Evolutionary conservation across 768 basidiomycete genomes (phyloP).

Genomic region (Dacryopinax primogenitus): DNA sequence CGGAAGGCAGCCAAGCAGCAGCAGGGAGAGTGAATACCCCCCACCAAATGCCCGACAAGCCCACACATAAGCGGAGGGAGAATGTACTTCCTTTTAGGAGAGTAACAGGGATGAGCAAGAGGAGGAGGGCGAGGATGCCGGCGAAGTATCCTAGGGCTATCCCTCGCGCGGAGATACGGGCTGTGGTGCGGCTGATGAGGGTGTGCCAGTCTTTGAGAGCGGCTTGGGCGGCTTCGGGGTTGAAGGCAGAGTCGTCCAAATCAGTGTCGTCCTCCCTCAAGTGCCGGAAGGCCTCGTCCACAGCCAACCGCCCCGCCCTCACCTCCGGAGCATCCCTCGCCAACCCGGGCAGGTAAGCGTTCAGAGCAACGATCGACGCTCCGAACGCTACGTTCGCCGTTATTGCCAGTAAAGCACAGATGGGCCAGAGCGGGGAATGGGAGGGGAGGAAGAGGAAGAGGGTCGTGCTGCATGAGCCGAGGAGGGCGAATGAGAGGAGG

Average conservation of each 20-base stretch:
- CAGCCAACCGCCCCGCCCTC: conserved; percentile 10
- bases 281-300: conserved; percentile 8
- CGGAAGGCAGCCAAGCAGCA: conserved; percentile 51
- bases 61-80: conserved; percentile 69
- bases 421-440: conserved; percentile 51
- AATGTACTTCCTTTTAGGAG: conserved; percentile 60
- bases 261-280: neutral
- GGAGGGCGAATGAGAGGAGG: conserved; percentile 56
- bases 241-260: neutral
- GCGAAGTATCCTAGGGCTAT: conserved; percentile 78
- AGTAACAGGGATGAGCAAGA: conserved; percentile 67
- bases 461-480: conserved; percentile 56
- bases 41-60: conserved; percentile 82
- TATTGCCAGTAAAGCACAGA: conserved; percentile 57
- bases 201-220: conserved; percentile 38
- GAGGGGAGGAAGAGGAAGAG: conserved; percentile 65
- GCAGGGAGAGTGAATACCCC: conserved; percentile 67
- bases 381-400: conserved; percentile 78
- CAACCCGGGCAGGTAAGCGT: conserved; percentile 69
- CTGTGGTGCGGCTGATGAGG: conserved; percentile 56
- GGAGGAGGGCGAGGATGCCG: conserved; percentile 62
- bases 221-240: too few species aligned
- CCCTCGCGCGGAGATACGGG: conserved; percentile 71
- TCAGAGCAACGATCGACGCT: conserved; percentile 75
- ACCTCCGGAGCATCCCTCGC: conserved; percentile 45